phyloP scores from a whole-genome alignment of 2,329 filamentous ascomycete genomes.

The Botryosphaeria dothidea region DNA sequence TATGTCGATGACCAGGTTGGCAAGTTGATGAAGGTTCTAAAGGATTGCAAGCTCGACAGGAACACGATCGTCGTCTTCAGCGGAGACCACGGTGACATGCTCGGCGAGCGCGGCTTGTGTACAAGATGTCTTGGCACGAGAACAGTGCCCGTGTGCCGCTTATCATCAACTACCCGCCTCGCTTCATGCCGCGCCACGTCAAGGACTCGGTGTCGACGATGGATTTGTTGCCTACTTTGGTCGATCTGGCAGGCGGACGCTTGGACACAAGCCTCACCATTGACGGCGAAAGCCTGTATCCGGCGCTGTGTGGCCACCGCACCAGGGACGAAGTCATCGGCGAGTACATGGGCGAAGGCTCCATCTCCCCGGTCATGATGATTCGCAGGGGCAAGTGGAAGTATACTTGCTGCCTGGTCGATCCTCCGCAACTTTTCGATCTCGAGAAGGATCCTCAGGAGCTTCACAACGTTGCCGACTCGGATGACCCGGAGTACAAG shows the following conservation, averaged over 20 bases:
- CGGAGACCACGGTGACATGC: conserved; percentile 94
- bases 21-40: conserved; percentile 73
- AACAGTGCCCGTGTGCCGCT: conserved; percentile 86
- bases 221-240: conserved; percentile 85
- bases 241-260: conserved; percentile 75
- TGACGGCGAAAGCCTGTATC: conserved; percentile 79
- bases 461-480: conserved; percentile 66
- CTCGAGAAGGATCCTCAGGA: conserved; percentile 74
- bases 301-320: conserved; percentile 65
- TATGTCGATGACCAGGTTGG: conserved; percentile 94
- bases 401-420: conserved; percentile 81
- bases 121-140: conserved; percentile 98
- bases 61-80: conserved; percentile 92
- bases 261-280: conserved; percentile 73
- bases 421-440: conserved; percentile 84
- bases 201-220: conserved; percentile 85
- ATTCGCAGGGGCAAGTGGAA: conserved; percentile 89
- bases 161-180: conserved; percentile 76
- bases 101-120: conserved; percentile 89
- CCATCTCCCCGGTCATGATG: conserved; percentile 88
- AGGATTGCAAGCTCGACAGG: conserved; percentile 76
- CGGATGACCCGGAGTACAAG: conserved; percentile 39
- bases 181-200: conserved; percentile 74
- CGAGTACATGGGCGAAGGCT: conserved; percentile 94
- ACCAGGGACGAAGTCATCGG: conserved; percentile 78